phyloP scores from a whole-genome alignment of 2,329 filamentous ascomycete species.

The Paecilomyces formosus region DNA sequence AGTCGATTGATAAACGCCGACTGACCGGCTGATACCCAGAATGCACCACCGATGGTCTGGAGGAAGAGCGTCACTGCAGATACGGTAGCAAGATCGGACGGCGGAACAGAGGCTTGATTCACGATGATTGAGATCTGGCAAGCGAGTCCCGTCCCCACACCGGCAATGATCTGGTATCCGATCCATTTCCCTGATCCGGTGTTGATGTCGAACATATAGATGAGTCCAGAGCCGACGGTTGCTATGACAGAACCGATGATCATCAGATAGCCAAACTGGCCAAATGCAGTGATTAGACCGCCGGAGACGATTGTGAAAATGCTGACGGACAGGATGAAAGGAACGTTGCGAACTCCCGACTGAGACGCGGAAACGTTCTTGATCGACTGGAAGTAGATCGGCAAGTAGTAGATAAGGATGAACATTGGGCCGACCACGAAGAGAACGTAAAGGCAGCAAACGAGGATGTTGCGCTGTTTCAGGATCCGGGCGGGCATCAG shows the following conservation, averaged over 20 bases:
- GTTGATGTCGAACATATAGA: constrained; percentile 25
- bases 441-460: constrained; percentile 23
- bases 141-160: constrained; percentile 13
- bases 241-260: constrained; percentile 19
- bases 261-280: constrained; percentile 20
- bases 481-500: constrained; percentile 29
- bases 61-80: constrained; percentile 18
- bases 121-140: constrained; percentile 16
- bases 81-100: constrained; percentile 13
- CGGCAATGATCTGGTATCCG: constrained; percentile 15
- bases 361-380: constrained; percentile 20
- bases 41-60: constrained; percentile 23
- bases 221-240: constrained; percentile 21
- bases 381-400: constrained; percentile 31
- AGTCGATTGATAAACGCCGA: constrained; percentile 26
- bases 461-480: constrained; percentile 26
- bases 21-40: constrained; percentile 24
- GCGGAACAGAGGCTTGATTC: constrained; percentile 12
- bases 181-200: constrained; percentile 15
- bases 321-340: constrained; percentile 30
- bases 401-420: constrained; percentile 24
- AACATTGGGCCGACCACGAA: constrained; percentile 27
- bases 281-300: constrained; percentile 16
- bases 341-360: constrained; percentile 35
- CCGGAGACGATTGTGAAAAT: constrained; percentile 22